phyloP scores from a whole-genome alignment of 352 stramenopile species.

The Pythium periplocum region DNA sequence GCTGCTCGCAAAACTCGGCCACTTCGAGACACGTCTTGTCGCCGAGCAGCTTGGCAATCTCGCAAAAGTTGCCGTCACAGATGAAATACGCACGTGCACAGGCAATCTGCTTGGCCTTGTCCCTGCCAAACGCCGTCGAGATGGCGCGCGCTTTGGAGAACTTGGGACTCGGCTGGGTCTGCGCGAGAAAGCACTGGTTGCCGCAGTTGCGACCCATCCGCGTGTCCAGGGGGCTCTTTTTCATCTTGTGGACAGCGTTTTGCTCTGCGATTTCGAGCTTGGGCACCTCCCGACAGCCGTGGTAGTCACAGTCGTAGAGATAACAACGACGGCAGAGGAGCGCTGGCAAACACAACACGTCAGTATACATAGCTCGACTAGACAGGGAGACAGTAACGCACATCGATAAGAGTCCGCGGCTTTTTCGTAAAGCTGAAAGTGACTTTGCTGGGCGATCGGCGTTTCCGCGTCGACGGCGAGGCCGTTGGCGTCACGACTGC shows the following conservation, averaged over 20 bases:
- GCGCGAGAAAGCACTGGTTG: conserved; percentile 69
- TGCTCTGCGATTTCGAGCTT: conserved; percentile 58
- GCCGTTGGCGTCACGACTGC: not conserved
- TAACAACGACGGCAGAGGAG: conserved; percentile 80
- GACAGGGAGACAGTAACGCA: conserved; percentile 15
- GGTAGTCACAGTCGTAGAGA: conserved; percentile 83
- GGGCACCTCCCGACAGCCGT: conserved; percentile 48
- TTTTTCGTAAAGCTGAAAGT: conserved; percentile 53
- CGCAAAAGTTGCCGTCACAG: conserved; percentile 71
- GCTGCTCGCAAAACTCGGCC: conserved; percentile 62
- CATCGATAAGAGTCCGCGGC: conserved; percentile 61
- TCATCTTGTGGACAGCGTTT: conserved; percentile 46
- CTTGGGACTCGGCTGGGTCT: conserved; percentile 26
- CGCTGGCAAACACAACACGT: conserved; percentile 21
- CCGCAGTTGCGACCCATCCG: conserved; percentile 63
- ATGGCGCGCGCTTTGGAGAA: conserved; percentile 53
- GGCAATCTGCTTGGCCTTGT: conserved; percentile 28
- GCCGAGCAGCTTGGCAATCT: conserved; percentile 64
- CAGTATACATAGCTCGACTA: not conserved
- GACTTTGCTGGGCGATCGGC: conserved; percentile 24
- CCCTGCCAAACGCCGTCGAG: conserved; percentile 46
- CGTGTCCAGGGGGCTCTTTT: too few relatives aligned
- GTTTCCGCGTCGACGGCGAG: conserved; percentile 5
- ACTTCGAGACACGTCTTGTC: conserved; percentile 69
- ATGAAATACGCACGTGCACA: conserved; percentile 65